Percentiles rank a stretch among this genome's conserved stretches.
Conservation (phyloP, 2,329 filamentous ascomycete genomes). For the Alternaria ethzedia region DNA sequence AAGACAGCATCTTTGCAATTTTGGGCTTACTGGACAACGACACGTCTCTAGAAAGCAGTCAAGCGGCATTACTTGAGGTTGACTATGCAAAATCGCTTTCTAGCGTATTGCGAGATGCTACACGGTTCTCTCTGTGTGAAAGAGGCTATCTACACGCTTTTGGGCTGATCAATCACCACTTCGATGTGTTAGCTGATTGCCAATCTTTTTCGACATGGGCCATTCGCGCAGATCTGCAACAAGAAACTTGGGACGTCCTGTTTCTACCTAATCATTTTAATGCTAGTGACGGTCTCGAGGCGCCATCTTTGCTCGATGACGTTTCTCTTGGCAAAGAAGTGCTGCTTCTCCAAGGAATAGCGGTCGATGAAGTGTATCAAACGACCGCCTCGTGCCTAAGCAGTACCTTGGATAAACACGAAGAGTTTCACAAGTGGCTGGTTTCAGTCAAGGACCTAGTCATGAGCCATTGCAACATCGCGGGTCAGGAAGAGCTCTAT, state of each 20-base stretch:
- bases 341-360: not conserved
- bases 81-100: not conserved
- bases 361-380: not conserved
- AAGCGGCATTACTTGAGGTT: not conserved
- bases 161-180: fast-evolving
- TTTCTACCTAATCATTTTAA: not conserved
- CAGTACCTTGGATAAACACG: fast-evolving
- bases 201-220: not conserved
- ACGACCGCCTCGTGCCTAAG: fast-evolving
- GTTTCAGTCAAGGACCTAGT: not conserved
- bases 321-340: not conserved
- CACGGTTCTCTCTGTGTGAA: not conserved
- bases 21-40: not conserved
- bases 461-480: fast-evolving
- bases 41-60: fast-evolving
- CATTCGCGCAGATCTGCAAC: not conserved
- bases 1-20: not conserved
- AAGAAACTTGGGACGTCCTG: fast-evolving
- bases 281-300: not conserved
- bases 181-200: fast-evolving
- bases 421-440: not conserved
- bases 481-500: too few species aligned
- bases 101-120: not conserved
- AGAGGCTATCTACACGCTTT: fast-evolving
- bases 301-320: not conserved